Evolutionary conservation across 371 early-diverging fungal genomes (phyloP).

Genomic region (Rhizomucor miehei): DNA sequence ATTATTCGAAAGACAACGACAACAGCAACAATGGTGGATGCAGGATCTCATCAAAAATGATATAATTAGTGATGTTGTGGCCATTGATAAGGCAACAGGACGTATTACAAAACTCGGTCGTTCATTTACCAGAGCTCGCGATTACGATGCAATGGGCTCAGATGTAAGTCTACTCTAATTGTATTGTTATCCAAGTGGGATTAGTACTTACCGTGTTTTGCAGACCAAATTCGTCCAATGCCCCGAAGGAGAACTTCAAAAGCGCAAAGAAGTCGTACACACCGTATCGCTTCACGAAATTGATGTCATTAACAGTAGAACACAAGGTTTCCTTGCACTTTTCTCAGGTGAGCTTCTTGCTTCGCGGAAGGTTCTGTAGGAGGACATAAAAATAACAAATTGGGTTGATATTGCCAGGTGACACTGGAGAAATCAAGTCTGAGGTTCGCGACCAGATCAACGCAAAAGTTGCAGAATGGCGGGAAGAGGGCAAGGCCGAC

Average conservation of each 20-base stretch:
- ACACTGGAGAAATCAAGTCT: slow-evolving; percentile 96
- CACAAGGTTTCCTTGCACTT: slow-evolving; percentile 95
- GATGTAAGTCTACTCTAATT: slow-evolving; percentile 60
- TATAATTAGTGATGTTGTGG: slow-evolving; percentile 87
- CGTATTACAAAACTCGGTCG: slow-evolving; percentile 96
- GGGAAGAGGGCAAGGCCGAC: slow-evolving; percentile 98
- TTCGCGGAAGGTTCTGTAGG: not conserved
- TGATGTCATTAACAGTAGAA: slow-evolving; percentile 98
- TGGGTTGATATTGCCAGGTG: slow-evolving; percentile 35
- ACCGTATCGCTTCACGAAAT: slow-evolving; percentile 98
- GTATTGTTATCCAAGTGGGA: too few relatives aligned
- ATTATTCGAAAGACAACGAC: not conserved
- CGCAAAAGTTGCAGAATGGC: slow-evolving; percentile 96
- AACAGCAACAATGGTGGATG: not conserved
- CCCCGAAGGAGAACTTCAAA: slow-evolving; percentile 99
- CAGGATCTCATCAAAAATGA: not conserved
- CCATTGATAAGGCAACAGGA: slow-evolving; percentile 98
- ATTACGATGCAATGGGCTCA: slow-evolving; percentile 96
- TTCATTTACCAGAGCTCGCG: slow-evolving; percentile 91
- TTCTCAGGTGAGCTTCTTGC: slow-evolving; percentile 67
- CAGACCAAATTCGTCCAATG: slow-evolving; percentile 96
- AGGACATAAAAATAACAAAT: not conserved
- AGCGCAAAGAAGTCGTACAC: slow-evolving; percentile 93
- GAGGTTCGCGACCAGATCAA: slow-evolving; percentile 99
- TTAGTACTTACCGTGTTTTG: not conserved